Conservation (phyloP, 2,329 filamentous ascomycete species). For the Monilinia aucupariae region DNA sequence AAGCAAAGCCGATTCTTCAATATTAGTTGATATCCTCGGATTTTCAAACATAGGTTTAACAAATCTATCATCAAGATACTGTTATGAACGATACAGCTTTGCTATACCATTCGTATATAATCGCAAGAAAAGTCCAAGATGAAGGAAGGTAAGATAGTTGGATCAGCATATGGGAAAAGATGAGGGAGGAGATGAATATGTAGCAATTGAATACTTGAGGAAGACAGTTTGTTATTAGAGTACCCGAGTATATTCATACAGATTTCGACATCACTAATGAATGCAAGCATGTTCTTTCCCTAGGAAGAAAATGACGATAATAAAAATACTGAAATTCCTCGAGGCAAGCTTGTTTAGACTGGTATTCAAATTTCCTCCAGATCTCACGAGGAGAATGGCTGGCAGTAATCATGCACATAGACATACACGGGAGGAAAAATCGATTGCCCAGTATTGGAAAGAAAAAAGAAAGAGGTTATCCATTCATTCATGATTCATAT, state of each 20-base stretch:
- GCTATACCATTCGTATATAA: not conserved
- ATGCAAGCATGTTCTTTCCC: no score
- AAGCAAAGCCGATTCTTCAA: not conserved
- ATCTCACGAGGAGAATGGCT: no score
- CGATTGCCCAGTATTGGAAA: no score
- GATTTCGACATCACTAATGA: not conserved
- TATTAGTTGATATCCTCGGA: not conserved
- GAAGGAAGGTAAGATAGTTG: not conserved
- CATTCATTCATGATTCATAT: conserved; percentile 7
- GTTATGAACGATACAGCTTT: not conserved
- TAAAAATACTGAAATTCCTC: no score
- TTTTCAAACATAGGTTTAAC: not conserved
- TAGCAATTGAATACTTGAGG: not conserved
- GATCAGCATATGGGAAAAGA: not conserved
- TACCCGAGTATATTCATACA: no score
- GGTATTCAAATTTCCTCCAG: not conserved
- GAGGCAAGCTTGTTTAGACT: no score
- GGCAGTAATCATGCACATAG: no score
- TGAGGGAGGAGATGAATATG: not conserved
- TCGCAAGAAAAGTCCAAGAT: not conserved
- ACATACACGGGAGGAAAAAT: no score
- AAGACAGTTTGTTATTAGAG: not conserved
- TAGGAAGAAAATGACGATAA: no score
- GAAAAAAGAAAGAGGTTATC: not conserved
- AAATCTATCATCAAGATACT: not conserved